Percentiles rank a stretch among this genome's conserved stretches.
These are phyloP conservation scores for Auricularia heimuer DNA, from an alignment of 768 basidiomycete species.

Conservation along the genomic window DNA sequence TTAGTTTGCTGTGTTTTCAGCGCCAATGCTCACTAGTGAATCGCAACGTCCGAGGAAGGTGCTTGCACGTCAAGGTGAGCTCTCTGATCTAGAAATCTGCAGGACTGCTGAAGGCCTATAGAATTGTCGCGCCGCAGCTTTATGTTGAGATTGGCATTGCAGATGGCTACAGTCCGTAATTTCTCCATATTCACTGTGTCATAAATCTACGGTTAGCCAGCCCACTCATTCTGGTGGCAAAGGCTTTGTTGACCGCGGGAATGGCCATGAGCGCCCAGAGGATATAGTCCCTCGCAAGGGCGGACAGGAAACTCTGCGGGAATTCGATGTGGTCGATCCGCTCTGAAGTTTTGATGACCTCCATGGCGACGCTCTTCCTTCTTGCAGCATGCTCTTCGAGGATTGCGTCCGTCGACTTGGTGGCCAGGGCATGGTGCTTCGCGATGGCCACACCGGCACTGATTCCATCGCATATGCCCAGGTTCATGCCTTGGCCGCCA, in stretches of 20 bases:
- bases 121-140: too few relatives aligned
- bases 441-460: background rate
- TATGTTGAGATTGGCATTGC: too few relatives aligned
- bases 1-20: constrained; percentile 21
- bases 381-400: background rate
- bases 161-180: too few relatives aligned
- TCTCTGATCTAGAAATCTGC: too few relatives aligned
- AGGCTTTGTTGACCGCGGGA: background rate
- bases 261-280: background rate
- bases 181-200: too few relatives aligned
- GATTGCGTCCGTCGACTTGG: background rate
- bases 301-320: background rate
- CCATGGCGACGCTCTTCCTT: background rate
- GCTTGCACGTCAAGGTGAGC: too few relatives aligned
- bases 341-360: background rate
- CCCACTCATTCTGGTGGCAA: background rate
- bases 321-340: background rate
- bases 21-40: too few relatives aligned
- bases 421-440: background rate
- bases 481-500: constrained; percentile 50
- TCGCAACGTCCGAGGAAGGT: too few relatives aligned
- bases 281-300: background rate
- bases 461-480: constrained; percentile 43
- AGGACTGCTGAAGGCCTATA: too few relatives aligned
- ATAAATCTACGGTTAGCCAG: background rate